These are phyloP conservation scores for Trichoderma simmonsii DNA, from an alignment of 2,329 filamentous ascomycete species.

Conservation along the genomic window DNA sequence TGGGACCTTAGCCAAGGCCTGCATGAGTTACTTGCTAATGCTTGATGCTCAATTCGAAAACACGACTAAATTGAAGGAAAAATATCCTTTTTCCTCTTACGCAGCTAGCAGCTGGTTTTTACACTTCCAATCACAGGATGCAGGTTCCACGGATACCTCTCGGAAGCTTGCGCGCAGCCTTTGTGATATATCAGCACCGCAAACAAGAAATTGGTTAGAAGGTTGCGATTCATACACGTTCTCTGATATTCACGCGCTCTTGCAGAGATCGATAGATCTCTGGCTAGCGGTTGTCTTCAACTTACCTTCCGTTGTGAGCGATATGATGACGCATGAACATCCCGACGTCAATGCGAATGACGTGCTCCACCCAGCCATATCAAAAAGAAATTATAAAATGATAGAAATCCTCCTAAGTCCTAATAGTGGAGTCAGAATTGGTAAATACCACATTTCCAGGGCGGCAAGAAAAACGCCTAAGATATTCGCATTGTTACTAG, in stretches of 20 bases:
- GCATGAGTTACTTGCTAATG: neutral
- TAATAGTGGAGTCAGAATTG: neutral
- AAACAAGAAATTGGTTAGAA: neutral
- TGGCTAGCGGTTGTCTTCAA: constrained; percentile 17
- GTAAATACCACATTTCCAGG: rapidly evolving
- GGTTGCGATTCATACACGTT: neutral
- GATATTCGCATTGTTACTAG: neutral
- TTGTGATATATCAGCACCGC: neutral
- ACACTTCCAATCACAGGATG: neutral
- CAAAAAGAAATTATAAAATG: neutral
- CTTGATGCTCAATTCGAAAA: neutral
- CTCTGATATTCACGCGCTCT: too few species aligned
- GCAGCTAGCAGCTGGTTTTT: neutral
- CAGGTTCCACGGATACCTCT: neutral
- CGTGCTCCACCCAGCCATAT: neutral
- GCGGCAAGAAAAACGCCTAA: neutral
- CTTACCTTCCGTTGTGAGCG: neutral
- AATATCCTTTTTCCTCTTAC: neutral
- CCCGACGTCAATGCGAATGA: neutral
- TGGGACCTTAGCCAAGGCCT: neutral
- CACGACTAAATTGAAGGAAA: neutral
- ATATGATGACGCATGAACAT: neutral
- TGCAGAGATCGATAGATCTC: constrained; percentile 17
- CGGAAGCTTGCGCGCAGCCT: neutral
- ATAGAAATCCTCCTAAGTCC: neutral